phyloP scores from a whole-genome alignment of 2,329 filamentous ascomycete genomes.

The Fusarium robinianum region DNA sequence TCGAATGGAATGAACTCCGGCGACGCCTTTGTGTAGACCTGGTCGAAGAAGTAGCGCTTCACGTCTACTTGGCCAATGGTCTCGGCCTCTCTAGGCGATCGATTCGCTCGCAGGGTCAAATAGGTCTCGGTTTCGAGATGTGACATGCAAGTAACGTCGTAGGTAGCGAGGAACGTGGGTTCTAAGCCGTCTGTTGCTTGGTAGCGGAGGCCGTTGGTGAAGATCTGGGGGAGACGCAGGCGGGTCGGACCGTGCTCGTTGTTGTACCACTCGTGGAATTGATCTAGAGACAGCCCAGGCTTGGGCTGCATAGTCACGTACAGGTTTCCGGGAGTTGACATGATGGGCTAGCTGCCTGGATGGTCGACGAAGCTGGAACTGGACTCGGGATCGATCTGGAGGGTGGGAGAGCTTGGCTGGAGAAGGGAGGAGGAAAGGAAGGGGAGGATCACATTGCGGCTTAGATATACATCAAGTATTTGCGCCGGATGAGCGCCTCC shows the following conservation, averaged over 20 bases:
- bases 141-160: constrained; percentile 78
- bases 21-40: constrained; percentile 60
- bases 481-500: constrained; percentile 10
- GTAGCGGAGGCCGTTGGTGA: constrained; percentile 79
- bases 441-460: too few species aligned
- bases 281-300: constrained; percentile 63
- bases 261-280: constrained; percentile 94
- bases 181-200: constrained; percentile 63
- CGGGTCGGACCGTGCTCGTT: constrained; percentile 87
- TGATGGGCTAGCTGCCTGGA: constrained; percentile 21
- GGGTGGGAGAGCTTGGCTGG: background rate
- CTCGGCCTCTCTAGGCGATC: constrained; percentile 57
- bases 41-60: constrained; percentile 71
- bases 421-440: background rate
- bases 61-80: constrained; percentile 65
- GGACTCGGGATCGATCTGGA: too few species aligned
- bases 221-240: constrained; percentile 74
- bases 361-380: too few species aligned
- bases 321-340: constrained; percentile 67
- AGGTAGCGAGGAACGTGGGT: constrained; percentile 77
- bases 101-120: constrained; percentile 63
- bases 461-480: too few species aligned
- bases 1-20: constrained; percentile 64
- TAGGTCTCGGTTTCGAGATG: constrained; percentile 73
- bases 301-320: constrained; percentile 86